A percentile compares a stretch with the other conserved stretches of the same genome.
Conservation (phyloP, 257 asterid species). For the Forsythia viridissima region DNA sequence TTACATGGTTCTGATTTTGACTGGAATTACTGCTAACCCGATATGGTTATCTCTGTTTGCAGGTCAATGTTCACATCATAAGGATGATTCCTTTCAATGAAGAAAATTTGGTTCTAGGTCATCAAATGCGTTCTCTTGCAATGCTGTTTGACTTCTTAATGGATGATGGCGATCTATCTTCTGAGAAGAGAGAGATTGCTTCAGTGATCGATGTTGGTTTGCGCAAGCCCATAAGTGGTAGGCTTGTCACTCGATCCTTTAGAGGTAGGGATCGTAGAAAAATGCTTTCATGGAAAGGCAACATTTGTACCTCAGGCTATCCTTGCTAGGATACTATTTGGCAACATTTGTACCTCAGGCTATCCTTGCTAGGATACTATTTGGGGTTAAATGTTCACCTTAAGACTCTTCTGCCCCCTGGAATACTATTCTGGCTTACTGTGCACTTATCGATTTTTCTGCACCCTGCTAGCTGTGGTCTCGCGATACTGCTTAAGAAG, state of each 20-base stretch:
- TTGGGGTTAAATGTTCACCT: slow-evolving; percentile 2
- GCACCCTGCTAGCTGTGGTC: not conserved
- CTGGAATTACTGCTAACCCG: not conserved
- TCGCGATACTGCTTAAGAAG: not conserved
- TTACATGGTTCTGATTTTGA: not conserved
- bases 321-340: slow-evolving; percentile 47
- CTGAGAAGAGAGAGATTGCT: slow-evolving; percentile 49
- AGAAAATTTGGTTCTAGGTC: slow-evolving; percentile 66
- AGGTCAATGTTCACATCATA: slow-evolving; percentile 80
- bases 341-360: slow-evolving; percentile 59
- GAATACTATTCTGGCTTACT: no score
- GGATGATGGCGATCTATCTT: slow-evolving; percentile 48
- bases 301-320: slow-evolving; percentile 65
- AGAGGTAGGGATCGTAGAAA: slow-evolving; percentile 92
- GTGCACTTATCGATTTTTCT: not conserved
- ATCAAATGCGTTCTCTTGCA: slow-evolving; percentile 82
- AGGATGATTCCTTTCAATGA: slow-evolving; percentile 58
- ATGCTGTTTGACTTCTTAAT: slow-evolving; percentile 84
- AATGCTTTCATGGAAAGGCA: slow-evolving; percentile 92
- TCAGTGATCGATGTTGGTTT: slow-evolving; percentile 76
- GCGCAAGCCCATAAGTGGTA: slow-evolving; percentile 74
- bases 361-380: slow-evolving; percentile 56
- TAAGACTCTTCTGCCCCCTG: not conserved
- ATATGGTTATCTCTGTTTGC: slow-evolving; percentile 26
- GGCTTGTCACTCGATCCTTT: slow-evolving; percentile 64